phyloP scores from a whole-genome alignment of 148 eudicot genomes.

The Gaultheria prostrata region DNA sequence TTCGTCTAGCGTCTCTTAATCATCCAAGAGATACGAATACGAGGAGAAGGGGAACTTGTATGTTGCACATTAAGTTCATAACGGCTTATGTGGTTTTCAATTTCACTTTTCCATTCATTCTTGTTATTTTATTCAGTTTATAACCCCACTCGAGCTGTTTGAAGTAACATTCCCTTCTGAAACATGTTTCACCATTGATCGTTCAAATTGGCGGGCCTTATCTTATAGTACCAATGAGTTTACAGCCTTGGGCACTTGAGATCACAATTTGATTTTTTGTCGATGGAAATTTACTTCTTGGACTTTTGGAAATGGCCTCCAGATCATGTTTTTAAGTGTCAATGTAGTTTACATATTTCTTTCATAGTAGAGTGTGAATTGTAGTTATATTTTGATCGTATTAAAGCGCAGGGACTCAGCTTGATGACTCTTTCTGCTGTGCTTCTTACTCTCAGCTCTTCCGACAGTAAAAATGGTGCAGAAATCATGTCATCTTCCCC shows the following conservation, averaged over 20 bases:
- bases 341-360: background rate
- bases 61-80: background rate
- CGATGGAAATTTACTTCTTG: background rate
- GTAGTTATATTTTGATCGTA: background rate
- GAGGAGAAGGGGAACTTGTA: background rate
- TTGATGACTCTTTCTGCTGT: conserved; percentile 54
- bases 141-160: background rate
- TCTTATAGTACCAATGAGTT: background rate
- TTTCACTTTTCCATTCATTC: background rate
- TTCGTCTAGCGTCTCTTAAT: background rate
- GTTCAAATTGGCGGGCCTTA: background rate
- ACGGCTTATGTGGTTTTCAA: background rate
- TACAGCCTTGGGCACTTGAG: background rate
- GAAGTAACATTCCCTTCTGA: background rate
- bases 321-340: background rate
- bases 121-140: background rate
- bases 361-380: background rate
- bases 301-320: background rate
- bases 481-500: conserved; percentile 24
- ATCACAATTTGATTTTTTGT: background rate
- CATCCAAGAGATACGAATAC: background rate
- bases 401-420: conserved; percentile 47
- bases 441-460: conserved; percentile 28
- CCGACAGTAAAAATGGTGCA: conserved; percentile 15
- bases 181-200: background rate